These are phyloP conservation scores for Fusarium oligoseptatum DNA, from an alignment of 2,329 filamentous ascomycete species.

Conservation along the genomic window DNA sequence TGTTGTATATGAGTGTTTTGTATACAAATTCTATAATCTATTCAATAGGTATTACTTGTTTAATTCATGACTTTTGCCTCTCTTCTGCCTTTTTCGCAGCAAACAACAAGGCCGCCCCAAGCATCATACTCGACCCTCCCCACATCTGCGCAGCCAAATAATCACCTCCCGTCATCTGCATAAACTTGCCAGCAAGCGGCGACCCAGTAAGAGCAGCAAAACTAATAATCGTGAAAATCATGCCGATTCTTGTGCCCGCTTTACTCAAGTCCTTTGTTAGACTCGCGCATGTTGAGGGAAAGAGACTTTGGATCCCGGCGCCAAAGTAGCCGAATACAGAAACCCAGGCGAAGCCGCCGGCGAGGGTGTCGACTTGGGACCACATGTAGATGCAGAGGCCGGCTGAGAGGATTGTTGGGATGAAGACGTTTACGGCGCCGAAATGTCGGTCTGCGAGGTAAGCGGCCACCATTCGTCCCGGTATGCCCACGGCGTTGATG, in stretches of 20 bases:
- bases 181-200: slow-evolving; percentile 66
- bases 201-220: slow-evolving; percentile 67
- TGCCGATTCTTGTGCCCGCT: slow-evolving; percentile 69
- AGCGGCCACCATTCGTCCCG: slow-evolving; percentile 67
- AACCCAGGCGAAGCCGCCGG: slow-evolving; percentile 68
- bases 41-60: not conserved
- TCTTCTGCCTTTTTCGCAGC: slow-evolving; percentile 55
- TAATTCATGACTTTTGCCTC: slow-evolving; percentile 26
- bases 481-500: slow-evolving; percentile 69
- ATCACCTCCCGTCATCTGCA: slow-evolving; percentile 56
- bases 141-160: slow-evolving; percentile 67
- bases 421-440: slow-evolving; percentile 68
- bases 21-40: not conserved
- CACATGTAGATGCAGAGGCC: slow-evolving; percentile 64
- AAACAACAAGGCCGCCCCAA: slow-evolving; percentile 58
- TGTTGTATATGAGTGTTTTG: not conserved
- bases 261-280: slow-evolving; percentile 67
- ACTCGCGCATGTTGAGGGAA: slow-evolving; percentile 65
- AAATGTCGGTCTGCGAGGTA: slow-evolving; percentile 66
- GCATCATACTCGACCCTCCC: slow-evolving; percentile 59
- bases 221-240: slow-evolving; percentile 70
- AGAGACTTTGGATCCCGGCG: slow-evolving; percentile 74
- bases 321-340: slow-evolving; percentile 74
- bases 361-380: slow-evolving; percentile 60
- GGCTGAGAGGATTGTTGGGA: slow-evolving; percentile 62